Evolutionary conservation across 2,329 filamentous ascomycete species (phyloP).

Genomic region (Fusarium abutilonis): DNA sequence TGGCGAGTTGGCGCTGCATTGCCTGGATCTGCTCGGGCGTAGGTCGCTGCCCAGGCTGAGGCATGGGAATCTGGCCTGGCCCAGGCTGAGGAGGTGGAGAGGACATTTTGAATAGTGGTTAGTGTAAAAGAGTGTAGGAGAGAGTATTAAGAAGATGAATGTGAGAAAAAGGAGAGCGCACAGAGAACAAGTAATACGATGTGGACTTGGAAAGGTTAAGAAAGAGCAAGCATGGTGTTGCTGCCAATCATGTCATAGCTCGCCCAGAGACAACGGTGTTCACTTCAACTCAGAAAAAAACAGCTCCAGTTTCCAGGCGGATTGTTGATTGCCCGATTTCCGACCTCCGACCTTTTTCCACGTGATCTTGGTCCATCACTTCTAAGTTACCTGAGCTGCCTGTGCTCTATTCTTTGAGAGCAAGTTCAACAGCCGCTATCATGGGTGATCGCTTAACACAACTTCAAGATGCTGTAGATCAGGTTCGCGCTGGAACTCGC

Average conservation of each 20-base stretch:
- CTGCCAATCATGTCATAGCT: conserved; percentile 43
- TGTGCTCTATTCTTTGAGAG: conserved; percentile 3
- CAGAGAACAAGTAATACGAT: conserved; percentile 26
- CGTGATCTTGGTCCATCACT: conserved; percentile 27
- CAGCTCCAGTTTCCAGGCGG: conserved; percentile 35
- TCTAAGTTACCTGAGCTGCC: neutral
- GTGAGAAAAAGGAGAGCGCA: conserved; percentile 21
- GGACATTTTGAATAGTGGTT: conserved; percentile 42
- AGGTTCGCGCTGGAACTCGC: conserved; percentile 60
- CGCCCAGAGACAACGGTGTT: conserved; percentile 51
- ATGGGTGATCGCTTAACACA: conserved; percentile 85
- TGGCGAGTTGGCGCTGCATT: conserved; percentile 84
- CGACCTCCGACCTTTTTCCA: conserved; percentile 32
- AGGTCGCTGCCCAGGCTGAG: conserved; percentile 61
- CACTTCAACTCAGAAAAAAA: conserved; percentile 43
- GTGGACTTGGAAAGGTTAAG: conserved; percentile 24
- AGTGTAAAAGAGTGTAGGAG: conserved; percentile 26
- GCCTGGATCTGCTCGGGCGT: conserved; percentile 84
- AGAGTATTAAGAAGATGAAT: conserved; percentile 23
- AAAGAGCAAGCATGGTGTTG: conserved; percentile 35
- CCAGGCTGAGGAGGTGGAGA: conserved; percentile 45
- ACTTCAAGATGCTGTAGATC: conserved; percentile 84
- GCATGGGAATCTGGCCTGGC: conserved; percentile 48
- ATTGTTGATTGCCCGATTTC: conserved; percentile 47
- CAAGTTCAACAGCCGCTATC: conserved; percentile 26